Conservation (phyloP, 495 filamentous ascomycete genomes). For the Penicillium ucsense region DNA sequence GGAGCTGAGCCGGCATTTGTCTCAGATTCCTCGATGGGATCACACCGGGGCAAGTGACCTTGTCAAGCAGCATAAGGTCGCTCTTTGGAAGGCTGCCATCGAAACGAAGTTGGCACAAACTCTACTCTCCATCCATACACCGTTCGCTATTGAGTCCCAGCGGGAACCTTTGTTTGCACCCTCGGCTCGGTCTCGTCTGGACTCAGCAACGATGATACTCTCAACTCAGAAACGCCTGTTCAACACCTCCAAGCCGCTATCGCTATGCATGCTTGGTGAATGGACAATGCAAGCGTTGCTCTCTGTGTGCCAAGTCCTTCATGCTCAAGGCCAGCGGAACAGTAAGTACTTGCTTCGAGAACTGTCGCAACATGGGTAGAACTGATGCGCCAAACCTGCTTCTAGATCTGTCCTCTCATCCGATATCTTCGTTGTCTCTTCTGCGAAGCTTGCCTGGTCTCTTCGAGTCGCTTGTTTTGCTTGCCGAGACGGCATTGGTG, state of each 20-base stretch:
- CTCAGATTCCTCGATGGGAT: constrained; percentile 26
- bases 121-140: constrained; percentile 32
- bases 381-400: neutral
- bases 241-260: constrained; percentile 26
- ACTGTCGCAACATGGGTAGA: neutral
- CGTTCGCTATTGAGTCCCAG: constrained; percentile 33
- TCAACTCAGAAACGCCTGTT: constrained; percentile 26
- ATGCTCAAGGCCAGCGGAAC: constrained; percentile 11
- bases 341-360: neutral
- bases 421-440: constrained; percentile 11
- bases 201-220: constrained; percentile 31
- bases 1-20: constrained; percentile 29
- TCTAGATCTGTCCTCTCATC: constrained; percentile 5
- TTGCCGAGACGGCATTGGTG: constrained; percentile 27
- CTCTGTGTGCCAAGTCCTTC: constrained; percentile 29
- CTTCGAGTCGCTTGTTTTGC: constrained; percentile 25
- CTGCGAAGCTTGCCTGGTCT: constrained; percentile 26
- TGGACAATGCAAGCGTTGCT: constrained; percentile 33
- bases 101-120: constrained; percentile 29
- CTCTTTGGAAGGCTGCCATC: constrained; percentile 23
- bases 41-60: constrained; percentile 13
- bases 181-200: constrained; percentile 29
- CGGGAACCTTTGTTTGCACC: constrained; percentile 29
- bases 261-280: constrained; percentile 29
- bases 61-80: constrained; percentile 21